Percentiles rank a stretch among this genome's conserved stretches.
phyloP scores from a whole-genome alignment of 495 filamentous ascomycete species.

The Aspergillus hancockii region DNA sequence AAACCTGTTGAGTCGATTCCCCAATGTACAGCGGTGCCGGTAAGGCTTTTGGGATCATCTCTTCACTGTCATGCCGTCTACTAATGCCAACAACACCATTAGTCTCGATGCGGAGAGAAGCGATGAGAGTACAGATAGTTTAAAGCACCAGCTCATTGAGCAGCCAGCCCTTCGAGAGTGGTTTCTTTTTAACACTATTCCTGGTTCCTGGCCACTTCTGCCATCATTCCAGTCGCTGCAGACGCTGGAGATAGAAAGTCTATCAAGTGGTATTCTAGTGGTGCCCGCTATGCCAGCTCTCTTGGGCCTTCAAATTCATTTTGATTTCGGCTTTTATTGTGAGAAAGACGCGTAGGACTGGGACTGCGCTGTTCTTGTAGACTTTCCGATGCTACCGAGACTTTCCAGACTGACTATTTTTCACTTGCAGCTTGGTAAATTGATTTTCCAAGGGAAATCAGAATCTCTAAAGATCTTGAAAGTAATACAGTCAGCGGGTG shows the following conservation, averaged over 20 bases:
- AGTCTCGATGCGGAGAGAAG: background rate
- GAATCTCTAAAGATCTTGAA: background rate
- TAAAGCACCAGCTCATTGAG: background rate
- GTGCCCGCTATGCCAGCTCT: conserved; percentile 5
- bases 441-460: background rate
- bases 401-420: conserved; percentile 2
- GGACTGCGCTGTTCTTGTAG: conserved; percentile 7
- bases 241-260: background rate
- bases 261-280: background rate
- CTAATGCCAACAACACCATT: background rate
- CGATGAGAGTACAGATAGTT: background rate
- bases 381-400: conserved; percentile 1
- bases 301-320: background rate
- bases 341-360: background rate
- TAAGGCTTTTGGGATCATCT: background rate
- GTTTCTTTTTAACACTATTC: background rate
- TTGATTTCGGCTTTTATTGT: background rate
- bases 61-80: conserved; percentile 1
- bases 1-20: conserved; percentile 5
- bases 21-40: background rate
- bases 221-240: background rate
- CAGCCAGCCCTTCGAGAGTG: background rate
- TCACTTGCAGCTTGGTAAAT: conserved; percentile 3
- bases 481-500: background rate
- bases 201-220: background rate